Percentiles rank a stretch among this genome's conserved stretches.
phyloP scores from a whole-genome alignment of 805 yeast genomes.

The Groenewaldozyma tartarivorans region DNA sequence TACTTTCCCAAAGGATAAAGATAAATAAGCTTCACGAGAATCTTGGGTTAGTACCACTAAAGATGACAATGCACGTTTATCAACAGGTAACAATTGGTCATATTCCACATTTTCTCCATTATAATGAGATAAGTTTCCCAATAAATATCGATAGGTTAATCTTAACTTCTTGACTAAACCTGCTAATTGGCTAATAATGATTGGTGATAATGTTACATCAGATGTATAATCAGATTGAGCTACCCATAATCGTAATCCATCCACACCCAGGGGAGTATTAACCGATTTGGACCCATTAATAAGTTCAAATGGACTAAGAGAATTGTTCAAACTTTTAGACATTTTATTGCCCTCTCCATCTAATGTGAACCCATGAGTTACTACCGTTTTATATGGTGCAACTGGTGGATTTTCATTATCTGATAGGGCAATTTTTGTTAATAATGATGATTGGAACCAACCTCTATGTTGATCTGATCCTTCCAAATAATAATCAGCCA shows the following conservation, averaged over 20 bases:
- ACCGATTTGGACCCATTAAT: slow-evolving; percentile 44
- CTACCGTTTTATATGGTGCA: slow-evolving; percentile 64
- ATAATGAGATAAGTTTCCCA: slow-evolving; percentile 61
- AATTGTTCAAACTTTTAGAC: slow-evolving; percentile 91
- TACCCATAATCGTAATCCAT: slow-evolving; percentile 83
- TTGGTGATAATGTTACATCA: slow-evolving; percentile 69
- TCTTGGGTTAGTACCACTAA: slow-evolving; percentile 38
- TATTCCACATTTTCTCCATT: slow-evolving; percentile 26
- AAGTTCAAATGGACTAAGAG: slow-evolving; percentile 57
- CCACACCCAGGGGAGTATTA: slow-evolving; percentile 61
- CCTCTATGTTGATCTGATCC: slow-evolving; percentile 99
- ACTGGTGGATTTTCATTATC: slow-evolving; percentile 24
- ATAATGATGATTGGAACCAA: slow-evolving; percentile 92
- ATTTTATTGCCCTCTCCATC: slow-evolving; percentile 82
- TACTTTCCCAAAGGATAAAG: slow-evolving; percentile 59
- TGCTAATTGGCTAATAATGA: slow-evolving; percentile 62
- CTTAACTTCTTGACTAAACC: slow-evolving; percentile 76
- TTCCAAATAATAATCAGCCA: slow-evolving; percentile 82
- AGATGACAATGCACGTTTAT: slow-evolving; percentile 52
- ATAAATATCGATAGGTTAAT: slow-evolving; percentile 65
- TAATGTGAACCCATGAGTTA: slow-evolving; percentile 90
- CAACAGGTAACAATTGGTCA: slow-evolving; percentile 29
- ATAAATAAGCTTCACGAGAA: slow-evolving; percentile 38
- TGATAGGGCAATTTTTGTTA: slow-evolving; percentile 56
- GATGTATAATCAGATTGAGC: slow-evolving; percentile 80